Evolutionary conservation across 108 stramenopile genomes (phyloP), one percentile per base, ranked within the genome.

Genomic region (Aurantiochytrium sp.): DNA sequence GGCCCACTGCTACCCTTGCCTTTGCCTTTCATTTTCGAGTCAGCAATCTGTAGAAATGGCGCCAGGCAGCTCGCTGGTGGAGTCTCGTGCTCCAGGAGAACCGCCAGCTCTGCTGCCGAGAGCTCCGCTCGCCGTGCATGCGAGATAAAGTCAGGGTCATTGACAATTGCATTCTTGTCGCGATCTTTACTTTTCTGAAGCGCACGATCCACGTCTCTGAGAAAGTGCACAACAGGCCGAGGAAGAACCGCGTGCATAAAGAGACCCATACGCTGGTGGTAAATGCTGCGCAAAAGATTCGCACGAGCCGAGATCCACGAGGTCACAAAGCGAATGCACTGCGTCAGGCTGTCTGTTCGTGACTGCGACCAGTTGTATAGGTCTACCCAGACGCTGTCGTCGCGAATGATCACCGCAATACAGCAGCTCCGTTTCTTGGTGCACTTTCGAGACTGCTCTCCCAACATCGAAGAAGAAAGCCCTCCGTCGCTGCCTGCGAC

Each of bases 211-310:
- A 83, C 76, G 16, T 83, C 76, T 12, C 12, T 35, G 4, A 83
- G 76, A 83, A 53, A 83, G 45, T 53, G 10, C 25, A 53, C 49
- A 55, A 23, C 12, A 10, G 6, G 25, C 25, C 6, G 1, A 83
- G 45, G 45, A 12, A 83, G 45, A 6, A 83, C 23, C n/a, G 45
- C 76, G 6, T 83, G 76, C 76, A 28, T 8, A 23, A 83, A 83
- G 19, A 83, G 51, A n/a, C 76, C 76, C 76, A 83, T 83, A 45
- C 76, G 76, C 51, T 83, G 76, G 49, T 83, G 51, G 28, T 25
- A 83, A 55, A 83, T 83, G 51, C 51, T 83, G 10, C 51, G 76
- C 76, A 83, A 23, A 14, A 83, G 28, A 12, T 53, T 53, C 1
- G 49, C 76, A 12, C 76, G 45, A 12, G 28, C 49, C 25, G 45